phyloP scores from a whole-genome alignment of 441 rosid genomes.

The Kokia cookei region DNA sequence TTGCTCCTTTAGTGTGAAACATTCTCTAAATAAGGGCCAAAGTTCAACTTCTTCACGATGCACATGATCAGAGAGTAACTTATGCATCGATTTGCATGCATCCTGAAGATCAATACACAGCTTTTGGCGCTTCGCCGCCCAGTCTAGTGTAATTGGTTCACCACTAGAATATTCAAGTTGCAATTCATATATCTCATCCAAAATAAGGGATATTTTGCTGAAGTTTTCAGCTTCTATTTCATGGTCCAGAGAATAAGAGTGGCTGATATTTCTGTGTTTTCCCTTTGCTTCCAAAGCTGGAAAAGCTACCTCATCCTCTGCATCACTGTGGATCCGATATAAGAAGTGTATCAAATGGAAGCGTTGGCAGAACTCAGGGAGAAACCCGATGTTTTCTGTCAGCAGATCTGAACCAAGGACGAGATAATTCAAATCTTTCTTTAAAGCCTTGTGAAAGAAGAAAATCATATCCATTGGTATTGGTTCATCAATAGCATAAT shows the following conservation, averaged over 20 bases:
- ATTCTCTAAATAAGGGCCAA: conserved; percentile 66
- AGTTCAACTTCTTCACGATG: conserved; percentile 73
- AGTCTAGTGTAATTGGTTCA: conserved; percentile 18
- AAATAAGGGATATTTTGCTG: conserved; percentile 42
- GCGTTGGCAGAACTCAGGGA: conserved; percentile 49
- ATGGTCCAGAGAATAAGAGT: conserved; percentile 71
- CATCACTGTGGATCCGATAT: conserved; percentile 62
- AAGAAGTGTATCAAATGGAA: conserved; percentile 51
- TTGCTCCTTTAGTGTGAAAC: conserved; percentile 62
- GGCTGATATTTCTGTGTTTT: conserved; percentile 51
- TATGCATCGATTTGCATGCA: conserved; percentile 56
- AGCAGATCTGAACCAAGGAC: conserved; percentile 54
- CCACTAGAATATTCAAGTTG: conserved; percentile 25
- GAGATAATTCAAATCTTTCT: conserved; percentile 67
- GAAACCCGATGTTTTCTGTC: conserved; percentile 41
- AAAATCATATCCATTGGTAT: conserved; percentile 71
- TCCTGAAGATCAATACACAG: conserved; percentile 62
- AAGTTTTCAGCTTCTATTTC: conserved; percentile 52
- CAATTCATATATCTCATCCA: conserved; percentile 56
- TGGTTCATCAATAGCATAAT: conserved; percentile 27
- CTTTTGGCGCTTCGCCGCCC: conserved; percentile 29
- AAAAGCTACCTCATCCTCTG: conserved; percentile 84
- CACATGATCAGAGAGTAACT: conserved; percentile 61
- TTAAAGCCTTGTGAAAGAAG: conserved; percentile 83
- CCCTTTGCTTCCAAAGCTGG: conserved; percentile 84